Base-by-base conservation (phyloP, 1,284 basidiomycete species). In the Blastosporella zonata region DNA sequence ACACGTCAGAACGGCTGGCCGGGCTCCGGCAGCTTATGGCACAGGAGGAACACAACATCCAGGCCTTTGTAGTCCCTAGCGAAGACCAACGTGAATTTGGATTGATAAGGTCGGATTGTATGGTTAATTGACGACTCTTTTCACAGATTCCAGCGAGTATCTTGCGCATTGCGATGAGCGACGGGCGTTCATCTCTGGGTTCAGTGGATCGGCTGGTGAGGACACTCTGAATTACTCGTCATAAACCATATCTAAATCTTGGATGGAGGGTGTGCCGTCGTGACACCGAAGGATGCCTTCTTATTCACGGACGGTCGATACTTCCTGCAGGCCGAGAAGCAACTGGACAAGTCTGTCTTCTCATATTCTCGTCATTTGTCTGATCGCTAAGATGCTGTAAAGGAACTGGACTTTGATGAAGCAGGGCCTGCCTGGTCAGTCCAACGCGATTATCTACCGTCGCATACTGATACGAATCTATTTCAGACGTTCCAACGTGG, bases 341-440 rank as follows among this genome's bases (percentile, higher is more conserved):
- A 99, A 70, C 74, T 99, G 41, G 92, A 96, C 61, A 61, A 77
- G 80, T 90, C 63, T 67, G 79, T 66, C 33, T 13, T 44, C 7
- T 37, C 22, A n/a, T 36, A 53, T 23, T 34, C 46, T 45, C 45
- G 6, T 20, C 1, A 3, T 39, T 3, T n/a, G 7, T 17, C 1
- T 36, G 23, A 20, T 29, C 34, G 25, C 28, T 52, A 20, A 50
- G 44, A 10, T 45, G 21, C 22, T 13, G 1, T 18, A 12, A 47
- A 88, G 83, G 43, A 93, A 95, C 55, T 98, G 95, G 95, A 88
- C 78, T 1, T 70, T 98, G 60, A 94, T 96, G 90, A 96, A 92
- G 66, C 83, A 90, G 59, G 95, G 93, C 4, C 63, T 92, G 23
- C 81, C 82, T 67, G 83, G 89, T 84, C 51, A 54, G 46, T 55